Evolutionary conservation across 2,329 filamentous ascomycete genomes (phyloP).

Genomic region (Talaromyces sp.): DNA sequence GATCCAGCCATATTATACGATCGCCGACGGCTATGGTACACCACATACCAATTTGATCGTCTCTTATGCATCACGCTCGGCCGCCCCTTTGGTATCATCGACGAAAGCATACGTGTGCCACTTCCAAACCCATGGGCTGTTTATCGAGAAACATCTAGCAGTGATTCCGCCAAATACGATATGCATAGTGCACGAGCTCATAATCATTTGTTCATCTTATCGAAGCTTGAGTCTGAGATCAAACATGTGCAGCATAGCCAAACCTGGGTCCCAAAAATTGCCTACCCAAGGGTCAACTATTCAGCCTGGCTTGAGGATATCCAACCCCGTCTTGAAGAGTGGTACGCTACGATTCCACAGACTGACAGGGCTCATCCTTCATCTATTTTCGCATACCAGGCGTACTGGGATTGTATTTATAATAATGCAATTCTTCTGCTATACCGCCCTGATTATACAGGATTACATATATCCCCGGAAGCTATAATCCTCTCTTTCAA

Average conservation of each 20-base stretch:
- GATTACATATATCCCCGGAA: constrained; percentile 16
- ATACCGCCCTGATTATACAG: constrained; percentile 22
- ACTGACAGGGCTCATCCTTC: constrained; percentile 18
- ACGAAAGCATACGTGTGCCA: constrained; percentile 14
- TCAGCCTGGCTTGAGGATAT: constrained; percentile 24
- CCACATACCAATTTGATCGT: constrained; percentile 5
- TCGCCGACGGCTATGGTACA: constrained; percentile 15
- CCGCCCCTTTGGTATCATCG: constrained; percentile 3
- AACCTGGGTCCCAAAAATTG: constrained; percentile 18
- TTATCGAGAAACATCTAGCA: not conserved
- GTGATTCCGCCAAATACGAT: constrained; percentile 19
- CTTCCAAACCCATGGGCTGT: constrained; percentile 15
- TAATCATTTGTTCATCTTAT: constrained; percentile 24
- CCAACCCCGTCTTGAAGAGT: constrained; percentile 23
- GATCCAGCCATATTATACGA: constrained; percentile 19
- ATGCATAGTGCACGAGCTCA: constrained; percentile 21
- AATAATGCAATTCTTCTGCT: constrained; percentile 26
- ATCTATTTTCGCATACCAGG: constrained; percentile 23
- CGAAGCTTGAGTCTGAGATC: constrained; percentile 29
- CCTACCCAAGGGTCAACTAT: constrained; percentile 24
- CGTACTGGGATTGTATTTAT: constrained; percentile 27
- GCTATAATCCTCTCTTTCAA: constrained; percentile 20
- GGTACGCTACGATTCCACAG: constrained; percentile 24
- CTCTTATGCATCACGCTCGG: constrained; percentile 6
- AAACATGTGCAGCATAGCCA: constrained; percentile 27